Conservation (phyloP, 2,329 filamentous ascomycete genomes). For the Corynespora cassiicola region DNA sequence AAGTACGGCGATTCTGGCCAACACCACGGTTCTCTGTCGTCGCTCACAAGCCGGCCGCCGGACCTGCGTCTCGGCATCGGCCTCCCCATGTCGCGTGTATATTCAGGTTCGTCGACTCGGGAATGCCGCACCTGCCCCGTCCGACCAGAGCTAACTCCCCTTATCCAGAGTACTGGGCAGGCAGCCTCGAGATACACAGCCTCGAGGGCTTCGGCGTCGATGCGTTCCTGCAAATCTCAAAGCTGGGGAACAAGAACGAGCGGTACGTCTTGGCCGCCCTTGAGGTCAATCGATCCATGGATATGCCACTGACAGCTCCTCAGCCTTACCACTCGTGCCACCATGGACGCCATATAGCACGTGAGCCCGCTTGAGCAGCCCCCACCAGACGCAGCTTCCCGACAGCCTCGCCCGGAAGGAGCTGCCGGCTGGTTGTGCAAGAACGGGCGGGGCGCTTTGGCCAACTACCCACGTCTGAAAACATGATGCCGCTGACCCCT, state of each 20-base stretch:
- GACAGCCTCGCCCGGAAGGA: too few species aligned
- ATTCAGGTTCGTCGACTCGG: too few species aligned
- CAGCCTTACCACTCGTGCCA: slow-evolving; percentile 64
- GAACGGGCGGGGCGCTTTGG: too few species aligned
- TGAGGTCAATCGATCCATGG: too few species aligned
- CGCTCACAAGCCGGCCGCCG: slow-evolving; percentile 81
- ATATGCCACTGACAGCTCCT: slow-evolving; percentile 11
- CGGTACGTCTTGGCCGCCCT: slow-evolving; percentile 62
- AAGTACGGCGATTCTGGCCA: slow-evolving; percentile 28
- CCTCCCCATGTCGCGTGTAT: slow-evolving; percentile 89
- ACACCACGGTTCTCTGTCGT: slow-evolving; percentile 72
- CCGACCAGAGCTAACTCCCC: too few species aligned
- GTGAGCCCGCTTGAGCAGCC: too few species aligned
- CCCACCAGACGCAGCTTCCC: too few species aligned
- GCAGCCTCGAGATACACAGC: slow-evolving; percentile 87
- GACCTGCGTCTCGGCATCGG: slow-evolving; percentile 91
- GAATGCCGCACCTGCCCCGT: too few species aligned
- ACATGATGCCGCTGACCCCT: too few species aligned
- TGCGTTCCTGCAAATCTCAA: slow-evolving; percentile 94
- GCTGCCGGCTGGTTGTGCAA: too few species aligned
- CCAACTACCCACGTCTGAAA: too few species aligned
- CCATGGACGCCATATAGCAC: slow-evolving; percentile 58
- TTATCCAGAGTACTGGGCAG: slow-evolving; percentile 85
- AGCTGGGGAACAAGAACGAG: slow-evolving; percentile 97
- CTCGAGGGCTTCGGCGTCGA: slow-evolving; percentile 96